A percentile compares a stretch with the other conserved stretches of the same genome.
phyloP scores from a whole-genome alignment of 805 yeast genomes.

The Ogataea chonburiensis region DNA sequence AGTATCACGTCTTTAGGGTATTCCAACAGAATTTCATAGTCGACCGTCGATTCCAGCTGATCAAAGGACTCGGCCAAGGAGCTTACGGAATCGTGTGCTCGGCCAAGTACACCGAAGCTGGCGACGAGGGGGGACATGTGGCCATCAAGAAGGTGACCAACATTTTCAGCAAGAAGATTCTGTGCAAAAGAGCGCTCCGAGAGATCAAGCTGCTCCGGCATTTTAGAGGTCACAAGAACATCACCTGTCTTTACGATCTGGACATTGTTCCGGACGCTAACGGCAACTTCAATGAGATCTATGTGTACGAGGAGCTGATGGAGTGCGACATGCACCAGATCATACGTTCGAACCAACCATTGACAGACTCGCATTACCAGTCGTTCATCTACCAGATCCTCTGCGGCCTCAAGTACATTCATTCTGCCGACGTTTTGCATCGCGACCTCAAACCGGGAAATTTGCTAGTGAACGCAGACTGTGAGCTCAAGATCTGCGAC shows the following conservation, averaged over 20 bases:
- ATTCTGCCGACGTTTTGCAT: constrained; percentile 93
- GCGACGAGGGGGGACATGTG: constrained; percentile 78
- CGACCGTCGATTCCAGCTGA: constrained; percentile 82
- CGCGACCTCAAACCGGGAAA: constrained; percentile 96
- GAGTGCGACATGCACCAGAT: constrained; percentile 99
- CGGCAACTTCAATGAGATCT: constrained; percentile 83
- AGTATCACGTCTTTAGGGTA: constrained; percentile 44
- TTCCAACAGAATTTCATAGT: constrained; percentile 91
- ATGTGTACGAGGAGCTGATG: constrained; percentile 94
- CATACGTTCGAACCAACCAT: constrained; percentile 87
- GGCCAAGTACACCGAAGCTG: constrained; percentile 73
- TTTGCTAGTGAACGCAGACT: constrained; percentile 88
- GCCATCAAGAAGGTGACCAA: constrained; percentile 97
- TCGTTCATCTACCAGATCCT: constrained; percentile 87
- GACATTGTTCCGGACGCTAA: constrained; percentile 77
- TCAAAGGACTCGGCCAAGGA: constrained; percentile 95
- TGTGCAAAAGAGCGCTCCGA: constrained; percentile 88
- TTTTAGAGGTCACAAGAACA: constrained; percentile 94
- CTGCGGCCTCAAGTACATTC: constrained; percentile 92
- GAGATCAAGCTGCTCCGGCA: constrained; percentile 88
- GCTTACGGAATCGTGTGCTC: constrained; percentile 97
- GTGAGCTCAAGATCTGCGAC: constrained; percentile 95
- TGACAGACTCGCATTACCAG: constrained; percentile 94
- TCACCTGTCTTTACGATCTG: constrained; percentile 90
- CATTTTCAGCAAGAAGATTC: constrained; percentile 84